Evolutionary conservation across 1,284 basidiomycete genomes (phyloP), one percentile per base, ranked within the genome.

Genomic region (Boletus smithii): DNA sequence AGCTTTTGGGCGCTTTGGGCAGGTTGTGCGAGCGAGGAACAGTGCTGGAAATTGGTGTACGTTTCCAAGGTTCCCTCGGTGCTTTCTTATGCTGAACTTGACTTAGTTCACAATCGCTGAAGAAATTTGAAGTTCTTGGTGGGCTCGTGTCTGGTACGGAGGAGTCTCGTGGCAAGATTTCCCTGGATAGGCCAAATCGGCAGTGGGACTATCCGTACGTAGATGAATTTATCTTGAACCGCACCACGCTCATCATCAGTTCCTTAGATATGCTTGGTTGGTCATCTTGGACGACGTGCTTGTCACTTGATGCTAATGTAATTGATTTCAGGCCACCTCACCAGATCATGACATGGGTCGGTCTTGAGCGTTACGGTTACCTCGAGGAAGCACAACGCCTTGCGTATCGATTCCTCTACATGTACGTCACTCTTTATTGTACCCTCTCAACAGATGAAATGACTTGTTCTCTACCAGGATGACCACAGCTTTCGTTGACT

Each of bases 71-170:
- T 40, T 43, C 29, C 48, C 44, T 47, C 14, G 35, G 36, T 33
- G 41, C 32, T 13, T 44, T 45, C 18, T 42, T 34, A 11, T 53
- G 51, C 52, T 61, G 39, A 59, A 35, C 22, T 47, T 26, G 53
- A 18, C 53, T 32, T 59, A 93, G 89, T 38, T 81, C 83, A 22
- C 77, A 89, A 48, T 93, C 92, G 18, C 69, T 99, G 61, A 85
- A 86, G 72, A 97, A 97, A 73, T 97, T 99, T 59, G 95, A 99
- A 68, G 94, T 91, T 16, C 79, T 93, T 10, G 95, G 95, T 32
- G 95, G 95, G n/a, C 75, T 99, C 17, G 92, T 97, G 5, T 91
- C 94, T 10, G 95, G 95, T 45, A 98, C 97, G 1, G 95, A 98
- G 62, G 91, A 95, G 68, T 97, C 94, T 39, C 81, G 95, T 50